Base-by-base conservation (phyloP, 495 filamentous ascomycete genomes). In the Penicillium argentinense region DNA sequence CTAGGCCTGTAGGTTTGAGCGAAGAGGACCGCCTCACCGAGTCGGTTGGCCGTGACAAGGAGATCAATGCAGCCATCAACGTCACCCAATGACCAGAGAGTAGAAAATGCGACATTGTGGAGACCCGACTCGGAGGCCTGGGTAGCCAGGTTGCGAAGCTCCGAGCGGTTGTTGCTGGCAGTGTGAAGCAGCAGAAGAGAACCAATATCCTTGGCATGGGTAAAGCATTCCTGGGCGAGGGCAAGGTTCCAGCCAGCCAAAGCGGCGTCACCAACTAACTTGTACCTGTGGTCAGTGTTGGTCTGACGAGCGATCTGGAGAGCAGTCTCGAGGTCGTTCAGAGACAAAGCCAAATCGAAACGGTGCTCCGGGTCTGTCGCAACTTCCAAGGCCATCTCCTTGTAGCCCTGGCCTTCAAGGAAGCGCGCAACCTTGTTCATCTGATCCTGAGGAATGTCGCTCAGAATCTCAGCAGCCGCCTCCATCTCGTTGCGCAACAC, bases 361-460 rank as follows among this genome's bases (percentile, higher is more conserved):
- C 92, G 90, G 69, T 99, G 93, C 66, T 99, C 93, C 1, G 86
- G 79, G 61, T 99, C 93, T 0, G 93, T 95, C 24, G 95, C 89
- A n/a, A 97, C 89, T 41, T 96, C 88, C 17, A 99, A 83, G 0
- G 93, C 93, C 46, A 96, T 74, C 48, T 97, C 93, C 64, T 96
- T 96, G 67, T 96, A 88, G 3, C 91, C 91, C 66, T 97, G 93
- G 18, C 95, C 95, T 63, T 99, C 95, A 25, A 99, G 80, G 78
- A 99, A 99, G 18, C 93, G 87, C 9, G 93, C 93, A 44, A 99
- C 91, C 73, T 97, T 97, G 70, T 93, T 96, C 69, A 91, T 88
- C 62, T 97, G 89, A 42, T 96, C 91, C 16, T 84, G 72, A 0
- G 91, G 91, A 36, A 98, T 88, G 32, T 83, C 83, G 23, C 79